Percentiles rank a stretch among this genome's conserved stretches.
Evolutionary conservation across 495 filamentous ascomycete species (phyloP).

Genomic region (Aspergillus cristatus): DNA sequence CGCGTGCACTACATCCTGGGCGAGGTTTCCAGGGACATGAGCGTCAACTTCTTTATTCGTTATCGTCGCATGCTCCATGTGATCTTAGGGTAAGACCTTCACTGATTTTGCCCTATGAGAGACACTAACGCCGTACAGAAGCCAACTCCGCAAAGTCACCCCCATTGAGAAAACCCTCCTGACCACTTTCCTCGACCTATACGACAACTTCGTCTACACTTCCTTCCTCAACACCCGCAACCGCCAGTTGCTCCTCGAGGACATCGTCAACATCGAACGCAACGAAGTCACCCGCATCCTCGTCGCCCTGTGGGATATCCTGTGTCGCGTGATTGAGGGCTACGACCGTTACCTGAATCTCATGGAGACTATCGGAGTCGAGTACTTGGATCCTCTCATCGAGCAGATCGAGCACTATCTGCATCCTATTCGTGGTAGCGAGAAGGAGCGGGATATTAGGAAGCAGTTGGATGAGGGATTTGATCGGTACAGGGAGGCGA

Average conservation of each 20-base stretch:
- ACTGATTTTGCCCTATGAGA: background rate
- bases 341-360: conserved; percentile 4
- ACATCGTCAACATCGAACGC: conserved; percentile 5
- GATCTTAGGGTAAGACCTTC: conserved; percentile 14
- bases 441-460: too few species aligned
- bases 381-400: too few species aligned
- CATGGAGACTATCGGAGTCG: background rate
- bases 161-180: conserved; percentile 17
- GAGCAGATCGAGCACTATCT: too few species aligned
- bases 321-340: conserved; percentile 11
- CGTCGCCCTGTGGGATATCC: conserved; percentile 12
- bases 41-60: conserved; percentile 1
- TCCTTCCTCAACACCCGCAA: conserved; percentile 14
- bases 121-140: conserved; percentile 3
- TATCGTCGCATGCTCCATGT: conserved; percentile 13
- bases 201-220: conserved; percentile 20
- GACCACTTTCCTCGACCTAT: conserved; percentile 14
- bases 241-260: conserved; percentile 8
- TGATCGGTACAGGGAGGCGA: too few species aligned
- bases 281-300: conserved; percentile 7
- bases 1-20: conserved; percentile 5
- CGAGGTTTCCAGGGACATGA: conserved; percentile 1
- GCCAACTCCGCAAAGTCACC: conserved; percentile 15
- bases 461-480: too few species aligned
- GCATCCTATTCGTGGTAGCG: too few species aligned